A percentile compares a stretch with the other conserved stretches of the same genome.
phyloP scores from a whole-genome alignment of 2,329 filamentous ascomycete genomes.

The Coniosporium tulheliwenetii region DNA sequence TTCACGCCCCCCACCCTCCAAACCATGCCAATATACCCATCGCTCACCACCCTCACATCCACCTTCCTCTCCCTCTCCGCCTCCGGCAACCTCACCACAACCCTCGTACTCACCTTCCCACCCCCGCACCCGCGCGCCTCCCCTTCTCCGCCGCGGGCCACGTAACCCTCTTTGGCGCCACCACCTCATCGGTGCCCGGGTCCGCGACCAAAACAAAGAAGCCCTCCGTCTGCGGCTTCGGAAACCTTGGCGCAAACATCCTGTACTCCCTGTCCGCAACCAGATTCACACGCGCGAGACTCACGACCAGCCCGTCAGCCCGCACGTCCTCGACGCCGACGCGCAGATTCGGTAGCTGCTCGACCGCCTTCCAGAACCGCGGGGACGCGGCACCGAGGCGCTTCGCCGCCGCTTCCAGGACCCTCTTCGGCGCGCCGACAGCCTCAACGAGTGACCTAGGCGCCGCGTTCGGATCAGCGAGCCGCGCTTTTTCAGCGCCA shows the following conservation, averaged over 20 bases:
- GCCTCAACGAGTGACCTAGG: conserved; percentile 23
- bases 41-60: conserved; percentile 66
- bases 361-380: conserved; percentile 43
- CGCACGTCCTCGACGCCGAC: conserved; percentile 47
- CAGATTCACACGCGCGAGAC: conserved; percentile 51
- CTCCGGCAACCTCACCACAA: conserved; percentile 46
- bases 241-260: conserved; percentile 78
- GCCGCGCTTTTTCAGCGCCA: conserved; percentile 26
- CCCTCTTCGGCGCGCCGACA: conserved; percentile 8
- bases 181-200: conserved; percentile 52
- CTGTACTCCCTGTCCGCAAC: conserved; percentile 49
- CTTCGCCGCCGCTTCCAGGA: conserved; percentile 22
- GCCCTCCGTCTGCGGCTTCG: conserved; percentile 86
- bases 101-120: conserved; percentile 34
- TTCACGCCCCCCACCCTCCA: conserved; percentile 39
- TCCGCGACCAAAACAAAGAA: conserved; percentile 71
- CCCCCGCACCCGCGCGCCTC: conserved; percentile 9
- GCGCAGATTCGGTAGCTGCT: conserved; percentile 52
- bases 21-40: conserved; percentile 68
- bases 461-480: conserved; percentile 19
- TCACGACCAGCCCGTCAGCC: conserved; percentile 45
- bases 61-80: conserved; percentile 41
- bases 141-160: conserved; percentile 39
- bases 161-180: conserved; percentile 72
- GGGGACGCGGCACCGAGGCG: conserved; percentile 31